phyloP scores from a whole-genome alignment of 1,284 basidiomycete species.

The Heterobasidion irregulare region DNA sequence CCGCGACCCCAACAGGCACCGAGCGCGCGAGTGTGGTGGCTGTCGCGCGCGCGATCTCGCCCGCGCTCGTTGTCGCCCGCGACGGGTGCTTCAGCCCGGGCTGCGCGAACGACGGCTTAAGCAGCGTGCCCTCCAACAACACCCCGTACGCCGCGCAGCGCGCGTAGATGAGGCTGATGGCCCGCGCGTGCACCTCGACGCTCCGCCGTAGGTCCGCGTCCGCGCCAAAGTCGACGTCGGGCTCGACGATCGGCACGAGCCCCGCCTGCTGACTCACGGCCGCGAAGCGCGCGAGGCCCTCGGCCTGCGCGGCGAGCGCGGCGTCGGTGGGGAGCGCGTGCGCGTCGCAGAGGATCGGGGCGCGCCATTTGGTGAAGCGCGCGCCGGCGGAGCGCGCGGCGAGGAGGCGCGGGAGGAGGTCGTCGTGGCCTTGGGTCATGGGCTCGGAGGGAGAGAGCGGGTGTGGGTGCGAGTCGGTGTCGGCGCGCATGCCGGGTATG shows the following conservation, averaged over 20 bases:
- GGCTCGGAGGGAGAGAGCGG: constrained; percentile 36
- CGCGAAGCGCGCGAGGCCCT: constrained; percentile 35
- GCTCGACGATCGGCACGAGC: constrained; percentile 44
- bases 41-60: constrained; percentile 38
- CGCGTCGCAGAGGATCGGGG: constrained; percentile 36
- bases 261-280: constrained; percentile 40
- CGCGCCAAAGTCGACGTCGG: constrained; percentile 41
- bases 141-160: constrained; percentile 37
- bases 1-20: constrained; percentile 37
- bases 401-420: constrained; percentile 32
- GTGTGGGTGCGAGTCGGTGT: constrained; percentile 39
- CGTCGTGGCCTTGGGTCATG: constrained; percentile 41
- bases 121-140: constrained; percentile 42
- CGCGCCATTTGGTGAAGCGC: constrained; percentile 45
- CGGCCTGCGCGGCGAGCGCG: constrained; percentile 35
- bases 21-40: constrained; percentile 37
- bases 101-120: constrained; percentile 46
- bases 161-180: constrained; percentile 35
- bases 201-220: constrained; percentile 38
- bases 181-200: constrained; percentile 37
- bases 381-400: constrained; percentile 34
- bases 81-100: constrained; percentile 35
- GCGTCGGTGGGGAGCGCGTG: constrained; percentile 27
- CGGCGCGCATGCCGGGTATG: constrained; percentile 41
- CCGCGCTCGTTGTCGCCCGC: constrained; percentile 25